Evolutionary conservation across 2,329 filamentous ascomycete genomes (phyloP), one percentile per base, ranked within the genome.

Genomic region (Aureobasidium sp.): DNA sequence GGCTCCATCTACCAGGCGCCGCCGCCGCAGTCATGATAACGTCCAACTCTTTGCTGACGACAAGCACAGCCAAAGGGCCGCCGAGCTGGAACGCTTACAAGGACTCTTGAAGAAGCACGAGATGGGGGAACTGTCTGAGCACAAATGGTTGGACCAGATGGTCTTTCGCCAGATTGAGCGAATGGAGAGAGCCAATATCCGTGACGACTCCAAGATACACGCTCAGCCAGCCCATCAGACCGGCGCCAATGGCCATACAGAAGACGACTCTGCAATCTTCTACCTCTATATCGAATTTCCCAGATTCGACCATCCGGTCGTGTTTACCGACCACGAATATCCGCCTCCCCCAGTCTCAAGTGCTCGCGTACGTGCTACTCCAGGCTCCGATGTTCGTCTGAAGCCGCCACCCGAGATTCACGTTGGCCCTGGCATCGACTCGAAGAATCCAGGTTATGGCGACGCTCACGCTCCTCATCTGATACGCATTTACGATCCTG

Each of bases 91-190:
- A 68, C 82, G 94, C 21, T 82, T 99, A 67, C 92, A 97, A 70
- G 87, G 85, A 59, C 75, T 97, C 27, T 89, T 99, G 72, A 99
- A 99, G 76, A 96, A 96, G 75, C 94, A 97, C 71, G 95, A 99
- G 72, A 95, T 97, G 88, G 92, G 91, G 21, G 94, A 99, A 72
- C 93, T 99, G 30, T 86, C 90, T 0, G 85, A 91, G 16, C 89
- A 96, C 51, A 90, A 95, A 68, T 99, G 94, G 95, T 82, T 99
- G 47, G 94, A 99, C 73, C 90, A 94, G 69, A 82, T 97, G 68
- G 92, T 97, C 3, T 99, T 96, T 72, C 86, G 93, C 44, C 88
- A 88, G 57, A 87, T 96, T 63, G 93, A 96, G 76, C 94, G 89
- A 75, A 74, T 76, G 50, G 72, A 76, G 63, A 65, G 74, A 32